Base-by-base conservation (phyloP, 768 basidiomycete genomes). In the Trametes sanguinea region DNA sequence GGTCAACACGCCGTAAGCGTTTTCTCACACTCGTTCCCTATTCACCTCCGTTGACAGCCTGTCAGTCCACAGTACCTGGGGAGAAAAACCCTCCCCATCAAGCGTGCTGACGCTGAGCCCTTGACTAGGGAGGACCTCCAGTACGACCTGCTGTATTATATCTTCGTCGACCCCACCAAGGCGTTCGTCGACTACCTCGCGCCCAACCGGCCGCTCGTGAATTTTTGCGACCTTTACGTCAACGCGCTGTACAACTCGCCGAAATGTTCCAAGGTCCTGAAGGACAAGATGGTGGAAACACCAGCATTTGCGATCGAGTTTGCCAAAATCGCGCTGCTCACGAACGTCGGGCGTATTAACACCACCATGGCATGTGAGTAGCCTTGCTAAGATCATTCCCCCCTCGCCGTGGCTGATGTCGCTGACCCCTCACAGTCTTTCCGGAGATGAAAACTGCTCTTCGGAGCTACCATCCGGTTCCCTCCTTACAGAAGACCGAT, bases 381-480 rank as follows among this genome's bases (percentile, higher is more conserved):
- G 57, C 62, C 4, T 32, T 17, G 7, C 32, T 35, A 6, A 27
- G 2, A 4, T 14, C 1, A 27, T 33, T 44, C 50, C 39, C 40
- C 42, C 57, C 65, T 54, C 45, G 61, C 30, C 66, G 22, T 2
- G 7, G 8, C n/a, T 40, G 29, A 35, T 27, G 54, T 51, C 44
- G 37, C 57, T 74, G 47, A 72, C 62, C 60, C 53, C 59, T 14
- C 52, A 44, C 71, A 93, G 91, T 95, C 77, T 94, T 93, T 73
- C 92, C 92, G 59, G 92, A 94, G 78, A 94, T 95, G 93, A 90
- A 92, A 74, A 95, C 94, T 5, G 89, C 91, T 17, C 78, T 95
- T 57, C 80, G 93, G 70, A 92, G 91, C 56, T 95, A 95, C 73
- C 94, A 95, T 69, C 92, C 94, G 32, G 86, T 94, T n/a, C 94